Percentiles rank a stretch among this genome's conserved stretches.
phyloP scores from a whole-genome alignment of 2,329 filamentous ascomycete species.

The Ophiosphaerella korrae region DNA sequence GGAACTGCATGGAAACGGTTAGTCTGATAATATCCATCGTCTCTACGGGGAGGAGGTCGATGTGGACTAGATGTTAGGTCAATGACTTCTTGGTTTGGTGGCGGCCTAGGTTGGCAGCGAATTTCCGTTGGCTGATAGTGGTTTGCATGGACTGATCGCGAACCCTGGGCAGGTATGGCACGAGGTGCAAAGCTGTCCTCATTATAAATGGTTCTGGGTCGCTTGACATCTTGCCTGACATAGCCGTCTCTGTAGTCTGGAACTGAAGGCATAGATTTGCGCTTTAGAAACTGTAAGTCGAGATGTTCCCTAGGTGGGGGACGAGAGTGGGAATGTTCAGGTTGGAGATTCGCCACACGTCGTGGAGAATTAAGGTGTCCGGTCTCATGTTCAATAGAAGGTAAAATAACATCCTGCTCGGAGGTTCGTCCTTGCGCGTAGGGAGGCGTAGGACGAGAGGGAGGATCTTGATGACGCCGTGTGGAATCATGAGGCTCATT shows the following conservation, averaged over 20 bases:
- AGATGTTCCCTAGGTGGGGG: constrained; percentile 9
- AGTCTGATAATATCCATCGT: constrained; percentile 9
- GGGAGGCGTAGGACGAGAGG: constrained; percentile 11
- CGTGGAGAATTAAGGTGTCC: constrained; percentile 24
- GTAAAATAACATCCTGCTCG: constrained; percentile 40
- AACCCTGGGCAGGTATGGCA: background rate
- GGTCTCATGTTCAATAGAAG: constrained; percentile 41
- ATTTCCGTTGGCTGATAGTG: constrained; percentile 14
- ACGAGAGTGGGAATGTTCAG: constrained; percentile 9
- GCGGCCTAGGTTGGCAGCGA: constrained; percentile 11
- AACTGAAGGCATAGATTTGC: constrained; percentile 18
- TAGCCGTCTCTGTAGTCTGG: constrained; percentile 11
- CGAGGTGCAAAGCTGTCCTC: constrained; percentile 7
- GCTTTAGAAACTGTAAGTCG: constrained; percentile 21
- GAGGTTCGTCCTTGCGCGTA: constrained; percentile 26
- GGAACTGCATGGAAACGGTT: constrained; percentile 8
- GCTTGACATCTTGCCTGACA: constrained; percentile 14
- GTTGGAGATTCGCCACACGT: constrained; percentile 9
- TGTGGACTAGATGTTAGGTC: constrained; percentile 35
- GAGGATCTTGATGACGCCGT: constrained; percentile 22
- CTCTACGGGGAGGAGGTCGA: constrained; percentile 8
- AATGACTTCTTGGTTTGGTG: constrained; percentile 21
- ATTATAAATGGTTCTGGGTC: constrained; percentile 17
- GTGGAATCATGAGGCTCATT: constrained; percentile 14
- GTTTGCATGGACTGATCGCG: constrained; percentile 2